Conservation (phyloP, 2,329 filamentous ascomycete species). For the Cercospora sojina region DNA sequence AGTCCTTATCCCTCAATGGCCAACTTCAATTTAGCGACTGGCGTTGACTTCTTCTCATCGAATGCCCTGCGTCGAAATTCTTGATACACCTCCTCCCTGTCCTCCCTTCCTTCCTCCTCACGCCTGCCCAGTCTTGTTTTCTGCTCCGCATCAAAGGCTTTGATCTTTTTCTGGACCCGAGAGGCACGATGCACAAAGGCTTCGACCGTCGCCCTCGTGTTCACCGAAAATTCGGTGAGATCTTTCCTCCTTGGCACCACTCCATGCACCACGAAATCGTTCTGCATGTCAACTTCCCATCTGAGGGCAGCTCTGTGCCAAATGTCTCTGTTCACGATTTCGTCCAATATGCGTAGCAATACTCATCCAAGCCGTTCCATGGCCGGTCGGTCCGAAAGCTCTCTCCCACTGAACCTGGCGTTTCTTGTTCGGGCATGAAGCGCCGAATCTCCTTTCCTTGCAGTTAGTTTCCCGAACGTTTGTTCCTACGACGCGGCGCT, state of each 20-base stretch:
- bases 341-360: background rate
- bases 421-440: background rate
- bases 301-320: background rate
- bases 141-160: background rate
- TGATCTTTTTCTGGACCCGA: background rate
- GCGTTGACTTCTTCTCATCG: background rate
- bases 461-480: background rate
- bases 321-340: background rate
- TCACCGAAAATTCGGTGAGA: background rate
- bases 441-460: background rate
- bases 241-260: background rate
- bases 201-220: background rate
- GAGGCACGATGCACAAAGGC: background rate
- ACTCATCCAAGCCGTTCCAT: background rate
- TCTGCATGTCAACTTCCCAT: background rate
- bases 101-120: background rate
- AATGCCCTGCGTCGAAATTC: background rate
- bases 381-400: background rate
- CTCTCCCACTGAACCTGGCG: background rate
- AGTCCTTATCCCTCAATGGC: background rate
- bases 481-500: background rate
- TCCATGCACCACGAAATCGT: background rate
- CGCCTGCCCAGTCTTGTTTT: background rate
- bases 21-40: background rate
- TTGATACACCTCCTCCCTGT: background rate